Evolutionary conservation across 2,329 filamentous ascomycete species (phyloP), one percentile per base, ranked within the genome.

Genomic region (Penicillium sp.): DNA sequence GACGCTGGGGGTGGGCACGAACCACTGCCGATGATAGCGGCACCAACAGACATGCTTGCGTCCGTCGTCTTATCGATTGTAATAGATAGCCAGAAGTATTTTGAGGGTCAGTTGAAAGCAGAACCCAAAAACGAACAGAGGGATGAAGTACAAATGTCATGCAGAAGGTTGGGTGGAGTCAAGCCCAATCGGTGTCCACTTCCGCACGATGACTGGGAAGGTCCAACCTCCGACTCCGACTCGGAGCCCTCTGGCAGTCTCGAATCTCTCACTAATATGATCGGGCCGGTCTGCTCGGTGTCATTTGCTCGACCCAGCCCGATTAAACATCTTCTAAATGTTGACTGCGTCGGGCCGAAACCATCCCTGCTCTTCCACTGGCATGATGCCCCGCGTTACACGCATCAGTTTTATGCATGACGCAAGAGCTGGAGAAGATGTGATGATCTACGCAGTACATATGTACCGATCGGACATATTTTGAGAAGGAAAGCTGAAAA

Each of bases 1-100:
- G n/a, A n/a, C n/a, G n/a, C n/a, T n/a, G n/a, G n/a, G 24, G 24
- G 24, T 26, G 50, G 24, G 28, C 28, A 53, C 61, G 34, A 66
- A 75, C 75, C 82, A 65, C 79, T 81, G 29, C 82, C 82, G 34
- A 84, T 75, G 24, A 84, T 76, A 13, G 81, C 82, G 14, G 84
- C 74, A 24, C 78, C 77, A 42, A 79, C 73, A 44, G 69, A 44
- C 73, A 76, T 75, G 10, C 4, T 47, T n/a, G 19, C 37, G 19
- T 28, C n/a, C 14, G 16, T 3, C 4, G 26, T 42, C 39, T 7
- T 24, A 7, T 26, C 5, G 19, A 29, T 28, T 10, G 1, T 3
- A 3, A 8, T 44, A 44, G 16, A 21, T 40, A 33, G 3, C 45
- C 28, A n/a, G n/a, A n/a, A n/a, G n/a, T n/a, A n/a, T n/a, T n/a